Percentiles rank a stretch among this genome's conserved stretches.
These are phyloP conservation scores for Cladosporium oxysporum DNA, from an alignment of 2,329 filamentous ascomycete species.

Conservation along the genomic window DNA sequence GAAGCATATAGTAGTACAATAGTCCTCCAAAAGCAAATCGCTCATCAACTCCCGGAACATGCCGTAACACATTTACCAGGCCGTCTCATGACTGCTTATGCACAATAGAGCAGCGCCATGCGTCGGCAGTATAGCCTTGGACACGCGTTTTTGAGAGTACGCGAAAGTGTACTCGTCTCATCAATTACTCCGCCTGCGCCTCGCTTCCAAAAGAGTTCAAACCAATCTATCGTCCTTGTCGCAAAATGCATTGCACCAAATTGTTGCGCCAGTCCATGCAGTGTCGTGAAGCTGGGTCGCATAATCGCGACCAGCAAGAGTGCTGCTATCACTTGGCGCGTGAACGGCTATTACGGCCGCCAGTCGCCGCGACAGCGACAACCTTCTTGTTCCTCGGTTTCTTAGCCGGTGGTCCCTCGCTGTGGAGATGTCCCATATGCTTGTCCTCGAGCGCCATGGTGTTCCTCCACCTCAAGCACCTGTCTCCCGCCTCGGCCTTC, in stretches of 20 bases:
- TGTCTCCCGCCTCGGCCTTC: constrained; percentile 54
- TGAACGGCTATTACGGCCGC: constrained; percentile 1
- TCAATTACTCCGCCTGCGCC: constrained; percentile 17
- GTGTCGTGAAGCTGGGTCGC: constrained; percentile 3
- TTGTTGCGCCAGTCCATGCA: constrained; percentile 9
- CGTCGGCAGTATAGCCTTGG: not conserved
- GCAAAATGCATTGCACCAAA: constrained; percentile 4
- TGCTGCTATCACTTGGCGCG: constrained; percentile 14
- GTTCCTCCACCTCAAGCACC: constrained; percentile 68
- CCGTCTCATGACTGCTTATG: not conserved
- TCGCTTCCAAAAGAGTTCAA: not conserved
- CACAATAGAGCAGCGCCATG: not conserved
- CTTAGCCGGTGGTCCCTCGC: constrained; percentile 31
- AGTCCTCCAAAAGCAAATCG: not conserved
- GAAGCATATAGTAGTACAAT: constrained; percentile 3
- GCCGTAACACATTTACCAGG: not conserved
- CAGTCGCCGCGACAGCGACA: not conserved
- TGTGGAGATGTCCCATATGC: constrained; percentile 33
- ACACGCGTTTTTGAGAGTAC: constrained; percentile 27
- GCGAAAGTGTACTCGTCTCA: constrained; percentile 26
- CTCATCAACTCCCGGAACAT: not conserved
- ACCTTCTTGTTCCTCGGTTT: constrained; percentile 36
- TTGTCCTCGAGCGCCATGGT: constrained; percentile 53
- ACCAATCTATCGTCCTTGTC: constrained; percentile 9
- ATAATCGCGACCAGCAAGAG: not conserved